phyloP scores from a whole-genome alignment of 345 rosid genomes.

The Carallia pectinifolia region DNA sequence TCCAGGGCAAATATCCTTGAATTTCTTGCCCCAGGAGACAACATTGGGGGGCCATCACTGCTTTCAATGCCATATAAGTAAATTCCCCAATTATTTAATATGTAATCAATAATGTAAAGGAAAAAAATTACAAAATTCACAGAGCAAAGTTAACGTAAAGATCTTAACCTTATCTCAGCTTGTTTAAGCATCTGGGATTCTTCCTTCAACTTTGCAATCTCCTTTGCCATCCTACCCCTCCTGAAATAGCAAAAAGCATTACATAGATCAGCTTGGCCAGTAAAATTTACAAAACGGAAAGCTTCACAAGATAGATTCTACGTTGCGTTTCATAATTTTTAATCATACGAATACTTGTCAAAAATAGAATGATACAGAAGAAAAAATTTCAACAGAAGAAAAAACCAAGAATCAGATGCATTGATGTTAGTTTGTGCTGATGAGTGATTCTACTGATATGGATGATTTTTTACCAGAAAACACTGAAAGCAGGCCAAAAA shows the following conservation, averaged over 20 bases:
- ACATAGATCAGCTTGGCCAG: conserved; percentile 10
- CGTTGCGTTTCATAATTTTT: too few relatives aligned
- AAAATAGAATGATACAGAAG: neutral
- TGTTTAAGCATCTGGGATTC: conserved; percentile 61
- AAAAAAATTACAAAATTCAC: neutral
- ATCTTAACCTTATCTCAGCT: conserved; percentile 53
- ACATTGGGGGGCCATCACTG: conserved; percentile 52
- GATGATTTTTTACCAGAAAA: too few relatives aligned
- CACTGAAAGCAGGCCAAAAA: too few relatives aligned
- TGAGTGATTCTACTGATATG: too few relatives aligned
- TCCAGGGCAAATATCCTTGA: conserved; percentile 93
- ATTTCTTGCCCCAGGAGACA: conserved; percentile 98
- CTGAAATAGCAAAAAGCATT: conserved; percentile 38
- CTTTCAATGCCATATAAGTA: conserved; percentile 22
- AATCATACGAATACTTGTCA: too few relatives aligned
- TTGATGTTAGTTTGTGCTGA: too few relatives aligned
- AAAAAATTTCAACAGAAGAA: neutral
- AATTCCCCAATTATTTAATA: conserved; percentile 1
- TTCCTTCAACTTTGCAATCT: conserved; percentile 76
- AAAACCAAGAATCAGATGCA: too few relatives aligned
- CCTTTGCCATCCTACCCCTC: conserved; percentile 90
- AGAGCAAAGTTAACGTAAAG: conserved; percentile 6
- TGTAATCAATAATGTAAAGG: neutral
- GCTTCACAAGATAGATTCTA: neutral
- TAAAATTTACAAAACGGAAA: neutral